Base-by-base conservation (phyloP, 352 stramenopile genomes). In the Phytopythium aichiense region DNA sequence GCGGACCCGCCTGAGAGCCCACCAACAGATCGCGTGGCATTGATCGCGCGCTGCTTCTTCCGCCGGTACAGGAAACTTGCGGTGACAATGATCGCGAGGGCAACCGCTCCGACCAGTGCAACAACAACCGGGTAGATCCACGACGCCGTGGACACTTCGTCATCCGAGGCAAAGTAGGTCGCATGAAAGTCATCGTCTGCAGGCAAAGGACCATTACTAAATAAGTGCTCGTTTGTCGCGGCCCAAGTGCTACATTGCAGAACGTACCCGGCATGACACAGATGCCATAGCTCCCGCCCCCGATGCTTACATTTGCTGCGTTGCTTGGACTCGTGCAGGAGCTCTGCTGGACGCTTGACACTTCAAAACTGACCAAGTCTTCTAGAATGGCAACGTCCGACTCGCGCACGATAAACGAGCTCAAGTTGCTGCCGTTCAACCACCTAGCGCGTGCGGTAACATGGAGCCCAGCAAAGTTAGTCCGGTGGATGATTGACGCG, bases 371-470 rank as follows among this genome's bases (percentile, higher is more conserved):
- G 11, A 62, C 51, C 23, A 77, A 33, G 9, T 15, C 53, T 33
- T 72, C 49, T 12, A 77, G 45, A n/a, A 74, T 64, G 8, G 49
- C 18, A 22, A 74, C 54, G 35, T 77, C 67, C n/a, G 66, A 60
- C 57, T 69, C 63, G 43, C 67, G 65, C 31, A 77, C 64, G 37
- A 72, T 54, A 23, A 77, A 74, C 8, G 67, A 37, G 4, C 63
- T 68, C 30, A 77, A 54, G 25, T 18, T 74, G 49, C 67, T 74
- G 13, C 56, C 67, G 46, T 71, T 74, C 11, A 77, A n/a, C 51
- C 51, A 57, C 13, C 51, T 57, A 23, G 2, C 1, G 25, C 25
- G 15, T 13, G 23, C 20, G 16, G 6, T 22, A 23, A 9, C 18
- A 22, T 22, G 40, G 2, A 46, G 3, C 5, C 18, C 15, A 46